These are phyloP conservation scores for Suillus brevipes DNA, from an alignment of 768 basidiomycete genomes.

Conservation along the genomic window DNA sequence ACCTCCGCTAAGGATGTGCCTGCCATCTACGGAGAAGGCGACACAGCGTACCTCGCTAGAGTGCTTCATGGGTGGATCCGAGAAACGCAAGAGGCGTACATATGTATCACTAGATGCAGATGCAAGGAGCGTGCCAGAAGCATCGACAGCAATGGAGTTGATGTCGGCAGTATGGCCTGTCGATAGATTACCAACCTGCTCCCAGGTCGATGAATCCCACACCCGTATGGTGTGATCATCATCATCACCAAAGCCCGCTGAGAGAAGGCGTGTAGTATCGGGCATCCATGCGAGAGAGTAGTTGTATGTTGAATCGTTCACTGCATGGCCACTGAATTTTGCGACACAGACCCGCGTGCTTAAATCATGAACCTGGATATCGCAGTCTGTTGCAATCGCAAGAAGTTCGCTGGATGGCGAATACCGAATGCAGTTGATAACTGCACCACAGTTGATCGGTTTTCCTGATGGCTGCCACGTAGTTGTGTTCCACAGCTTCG, in stretches of 20 bases:
- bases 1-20: not conserved
- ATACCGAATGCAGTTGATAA: not conserved
- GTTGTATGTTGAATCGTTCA: not conserved
- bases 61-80: not conserved
- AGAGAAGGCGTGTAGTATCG: not conserved
- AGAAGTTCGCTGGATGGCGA: not conserved
- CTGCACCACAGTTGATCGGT: not conserved
- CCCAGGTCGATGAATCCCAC: not conserved
- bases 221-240: not conserved
- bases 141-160: not conserved
- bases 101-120: not conserved
- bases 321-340: not conserved
- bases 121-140: not conserved
- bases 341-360: not conserved
- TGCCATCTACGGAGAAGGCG: not conserved
- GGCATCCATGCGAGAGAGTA: not conserved
- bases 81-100: not conserved
- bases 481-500: not conserved
- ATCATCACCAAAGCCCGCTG: too few relatives aligned
- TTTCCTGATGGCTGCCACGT: not conserved
- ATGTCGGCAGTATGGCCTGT: not conserved
- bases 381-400: not conserved
- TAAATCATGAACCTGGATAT: not conserved
- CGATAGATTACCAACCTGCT: not conserved
- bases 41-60: not conserved